Conservation (phyloP, 495 filamentous ascomycete species). For the Pyronema omphalodes region DNA sequence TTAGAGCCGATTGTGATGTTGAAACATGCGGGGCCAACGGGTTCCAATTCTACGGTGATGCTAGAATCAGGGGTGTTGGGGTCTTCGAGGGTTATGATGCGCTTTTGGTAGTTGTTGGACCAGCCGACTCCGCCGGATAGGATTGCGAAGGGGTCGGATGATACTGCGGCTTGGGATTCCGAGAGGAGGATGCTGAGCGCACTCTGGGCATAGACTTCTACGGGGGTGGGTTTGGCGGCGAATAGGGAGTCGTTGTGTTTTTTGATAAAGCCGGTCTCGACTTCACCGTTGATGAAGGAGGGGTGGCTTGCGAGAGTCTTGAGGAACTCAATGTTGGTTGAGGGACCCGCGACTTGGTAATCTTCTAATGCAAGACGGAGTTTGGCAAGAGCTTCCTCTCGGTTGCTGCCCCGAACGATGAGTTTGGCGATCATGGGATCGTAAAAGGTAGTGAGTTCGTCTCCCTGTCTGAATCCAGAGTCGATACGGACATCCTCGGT, state of each 20-base stretch:
- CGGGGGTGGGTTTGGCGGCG: conserved; percentile 30
- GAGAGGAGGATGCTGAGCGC: conserved; percentile 43
- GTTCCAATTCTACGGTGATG: conserved; percentile 48
- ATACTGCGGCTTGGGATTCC: conserved; percentile 12
- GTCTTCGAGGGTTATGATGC: conserved; percentile 37
- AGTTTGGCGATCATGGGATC: conserved; percentile 99
- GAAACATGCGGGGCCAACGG: conserved; percentile 44
- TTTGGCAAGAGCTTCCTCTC: conserved; percentile 68
- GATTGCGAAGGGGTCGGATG: conserved; percentile 15
- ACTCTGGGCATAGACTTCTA: conserved; percentile 64
- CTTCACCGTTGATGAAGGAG: conserved; percentile 68
- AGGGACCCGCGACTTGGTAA: conserved; percentile 81
- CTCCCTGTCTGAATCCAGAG: conserved; percentile 75
- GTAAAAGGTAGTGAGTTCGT: conserved; percentile 87
- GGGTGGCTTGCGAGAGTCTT: conserved; percentile 65
- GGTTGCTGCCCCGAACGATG: conserved; percentile 66
- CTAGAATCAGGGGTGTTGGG: conserved; percentile 27
- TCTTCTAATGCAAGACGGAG: conserved; percentile 63
- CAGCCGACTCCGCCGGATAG: conserved; percentile 39
- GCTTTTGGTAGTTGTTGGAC: conserved; percentile 33
- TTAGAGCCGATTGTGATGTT: conserved; percentile 38
- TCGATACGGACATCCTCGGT: conserved; percentile 69
- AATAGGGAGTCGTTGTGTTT: conserved; percentile 68
- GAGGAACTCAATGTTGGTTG: conserved; percentile 92
- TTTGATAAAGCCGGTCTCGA: conserved; percentile 91